Evolutionary conservation across 257 asterid species (phyloP), one percentile per base, ranked within the genome.

Genomic region (Solanum medicagineum): DNA sequence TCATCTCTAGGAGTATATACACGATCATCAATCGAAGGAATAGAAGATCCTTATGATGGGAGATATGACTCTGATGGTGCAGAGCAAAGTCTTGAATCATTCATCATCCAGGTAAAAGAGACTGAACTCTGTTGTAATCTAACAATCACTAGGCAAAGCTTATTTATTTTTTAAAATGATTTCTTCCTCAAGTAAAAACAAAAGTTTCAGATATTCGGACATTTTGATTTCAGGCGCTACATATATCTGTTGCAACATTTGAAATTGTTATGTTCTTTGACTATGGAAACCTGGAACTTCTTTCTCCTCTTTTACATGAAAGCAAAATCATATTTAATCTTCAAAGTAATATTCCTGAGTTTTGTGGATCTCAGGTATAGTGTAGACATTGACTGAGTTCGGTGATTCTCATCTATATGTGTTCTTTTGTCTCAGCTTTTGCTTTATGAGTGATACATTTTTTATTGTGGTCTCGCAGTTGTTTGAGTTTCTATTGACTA

Each of bases 51-150:
- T 45, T 94, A 90, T 86, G 98, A 95, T 81, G 99, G 98, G 77
- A 92, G 98, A 90, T 95, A 97, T 87, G 99, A 97, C 91, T 97
- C 99, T 69, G 98, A 97, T 89, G 98, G 99, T 42, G 89, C 95
- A 29, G 98, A 95, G 87, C 91, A 89, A 86, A 95, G 99, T 85
- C 94, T 97, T 0, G 98, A 94, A 90, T 94, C 98, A 75, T 95
- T 95, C 86, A 87, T 95, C 89, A 92, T 94, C 89, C 99, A 97
- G 99, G 99, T 95, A 84, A 87, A 83, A 84, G 57, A 51, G 49
- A 13, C 40, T 10, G 36, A 65, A 56, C 2, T 44, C 22, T 81
- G 32, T 24, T 42, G 44, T 36, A 36, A 22, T 40, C 26, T 29
- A 54, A 57, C 20, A 16, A 57, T 54, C 62, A 54, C 47, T 40